These are phyloP conservation scores for Macadamia integrifolia DNA, from an alignment of 164 flowering plant genomes.

Conservation along the genomic window DNA sequence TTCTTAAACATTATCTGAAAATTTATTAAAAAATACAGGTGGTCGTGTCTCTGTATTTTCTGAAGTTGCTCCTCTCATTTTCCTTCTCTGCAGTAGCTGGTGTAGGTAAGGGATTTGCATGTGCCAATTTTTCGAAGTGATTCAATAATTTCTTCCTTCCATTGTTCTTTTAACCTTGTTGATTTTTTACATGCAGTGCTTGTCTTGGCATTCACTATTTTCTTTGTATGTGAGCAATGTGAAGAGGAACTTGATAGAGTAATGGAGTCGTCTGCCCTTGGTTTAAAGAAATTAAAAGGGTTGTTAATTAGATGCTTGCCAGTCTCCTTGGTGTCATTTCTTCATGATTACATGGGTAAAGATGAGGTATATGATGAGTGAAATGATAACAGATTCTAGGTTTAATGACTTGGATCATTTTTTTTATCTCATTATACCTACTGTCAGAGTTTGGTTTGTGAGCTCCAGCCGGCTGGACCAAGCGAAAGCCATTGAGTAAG, in stretches of 20 bases:
- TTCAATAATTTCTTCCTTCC: neutral
- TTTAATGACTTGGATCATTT: neutral
- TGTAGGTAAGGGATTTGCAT: slow-evolving; percentile 37
- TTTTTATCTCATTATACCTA: neutral
- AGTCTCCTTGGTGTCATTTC: slow-evolving; percentile 19
- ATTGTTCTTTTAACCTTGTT: neutral
- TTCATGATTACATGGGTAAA: slow-evolving; percentile 7
- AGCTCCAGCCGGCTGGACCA: neutral
- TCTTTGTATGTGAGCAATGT: slow-evolving; percentile 66
- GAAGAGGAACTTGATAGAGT: slow-evolving; percentile 54
- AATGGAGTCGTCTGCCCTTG: slow-evolving; percentile 10
- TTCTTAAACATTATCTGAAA: neutral
- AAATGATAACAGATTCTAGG: neutral
- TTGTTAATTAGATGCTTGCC: slow-evolving; percentile 36
- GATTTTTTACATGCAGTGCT: slow-evolving; percentile 37
- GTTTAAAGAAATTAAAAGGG: slow-evolving; percentile 16
- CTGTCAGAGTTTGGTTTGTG: neutral
- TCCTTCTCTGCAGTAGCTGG: slow-evolving; percentile 35
- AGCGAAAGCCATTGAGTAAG: neutral
- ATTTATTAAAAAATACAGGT: slow-evolving; percentile 32
- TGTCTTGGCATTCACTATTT: slow-evolving; percentile 48
- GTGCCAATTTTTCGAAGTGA: neutral
- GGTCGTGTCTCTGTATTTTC: slow-evolving; percentile 31
- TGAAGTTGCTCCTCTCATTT: slow-evolving; percentile 35
- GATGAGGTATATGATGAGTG: neutral